These are phyloP conservation scores for Roridomyces roridus DNA, from an alignment of 768 basidiomycete species.

Conservation along the genomic window DNA sequence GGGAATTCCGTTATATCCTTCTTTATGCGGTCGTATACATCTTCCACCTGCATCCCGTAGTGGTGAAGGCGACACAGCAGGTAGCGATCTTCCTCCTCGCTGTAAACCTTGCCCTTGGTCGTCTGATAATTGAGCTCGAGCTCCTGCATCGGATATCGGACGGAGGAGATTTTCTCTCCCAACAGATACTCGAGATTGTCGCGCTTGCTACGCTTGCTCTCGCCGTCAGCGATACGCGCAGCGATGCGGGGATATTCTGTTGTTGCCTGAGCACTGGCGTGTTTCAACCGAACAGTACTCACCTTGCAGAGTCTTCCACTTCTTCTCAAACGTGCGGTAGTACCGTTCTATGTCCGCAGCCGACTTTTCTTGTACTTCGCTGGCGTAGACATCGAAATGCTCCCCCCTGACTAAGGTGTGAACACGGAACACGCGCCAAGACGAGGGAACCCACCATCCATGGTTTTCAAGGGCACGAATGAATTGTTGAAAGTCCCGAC, in stretches of 20 bases:
- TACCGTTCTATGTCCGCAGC: slow-evolving; percentile 80
- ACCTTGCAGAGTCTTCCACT: slow-evolving; percentile 88
- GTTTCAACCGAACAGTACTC: slow-evolving; percentile 25
- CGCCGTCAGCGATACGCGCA: slow-evolving; percentile 86
- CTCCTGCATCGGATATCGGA: slow-evolving; percentile 94
- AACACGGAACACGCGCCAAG: neutral
- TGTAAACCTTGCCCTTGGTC: slow-evolving; percentile 96
- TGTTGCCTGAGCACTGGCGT: neutral
- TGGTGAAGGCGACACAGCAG: slow-evolving; percentile 87
- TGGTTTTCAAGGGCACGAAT: slow-evolving; percentile 78
- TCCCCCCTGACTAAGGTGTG: slow-evolving; percentile 56
- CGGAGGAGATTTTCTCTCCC: slow-evolving; percentile 80
- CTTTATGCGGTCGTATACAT: slow-evolving; percentile 95
- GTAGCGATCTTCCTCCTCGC: slow-evolving; percentile 97
- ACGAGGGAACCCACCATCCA: slow-evolving; percentile 67
- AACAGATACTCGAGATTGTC: slow-evolving; percentile 82
- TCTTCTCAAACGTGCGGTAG: slow-evolving; percentile 84
- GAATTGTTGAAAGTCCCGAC: slow-evolving; percentile 93
- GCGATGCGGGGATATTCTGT: slow-evolving; percentile 82
- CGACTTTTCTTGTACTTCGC: slow-evolving; percentile 86
- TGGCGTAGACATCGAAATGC: slow-evolving; percentile 69
- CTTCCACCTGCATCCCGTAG: slow-evolving; percentile 88
- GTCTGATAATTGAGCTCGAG: slow-evolving; percentile 94
- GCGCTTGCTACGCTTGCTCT: slow-evolving; percentile 87
- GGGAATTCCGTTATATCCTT: slow-evolving; percentile 96